Percentiles rank a stretch among this genome's conserved stretches.
Evolutionary conservation across 1,284 basidiomycete genomes (phyloP).

Genomic region (Peniophora sp.): DNA sequence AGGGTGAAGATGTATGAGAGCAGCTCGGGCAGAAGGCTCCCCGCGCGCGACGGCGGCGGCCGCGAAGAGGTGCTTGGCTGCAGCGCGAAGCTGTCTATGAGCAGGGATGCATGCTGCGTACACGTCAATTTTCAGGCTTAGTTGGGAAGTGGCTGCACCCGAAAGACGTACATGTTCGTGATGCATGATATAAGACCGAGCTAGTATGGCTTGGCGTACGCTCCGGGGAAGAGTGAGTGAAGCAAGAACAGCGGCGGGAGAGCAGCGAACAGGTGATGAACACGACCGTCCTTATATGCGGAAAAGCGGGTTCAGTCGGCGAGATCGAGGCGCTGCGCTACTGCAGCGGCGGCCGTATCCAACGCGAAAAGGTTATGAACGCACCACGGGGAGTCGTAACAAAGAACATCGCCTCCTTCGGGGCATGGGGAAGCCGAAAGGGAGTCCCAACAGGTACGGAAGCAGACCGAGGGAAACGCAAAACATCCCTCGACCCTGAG

Average conservation of each 20-base stretch:
- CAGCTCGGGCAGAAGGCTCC: neutral
- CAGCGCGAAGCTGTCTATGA: neutral
- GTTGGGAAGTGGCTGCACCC: neutral
- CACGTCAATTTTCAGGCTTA: neutral
- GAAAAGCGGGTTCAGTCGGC: neutral
- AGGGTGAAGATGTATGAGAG: neutral
- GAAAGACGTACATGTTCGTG: neutral
- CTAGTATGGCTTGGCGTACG: neutral
- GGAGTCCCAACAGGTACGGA: too few species aligned
- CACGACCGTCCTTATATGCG: neutral
- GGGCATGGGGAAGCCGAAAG: too few species aligned
- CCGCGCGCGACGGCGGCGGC: neutral
- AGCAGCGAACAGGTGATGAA: neutral
- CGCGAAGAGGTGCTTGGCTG: neutral
- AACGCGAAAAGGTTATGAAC: too few species aligned
- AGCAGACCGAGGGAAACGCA: too few species aligned
- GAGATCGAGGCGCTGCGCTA: too few species aligned
- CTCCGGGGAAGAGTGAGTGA: neutral
- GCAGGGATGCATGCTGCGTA: neutral
- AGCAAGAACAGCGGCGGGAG: neutral
- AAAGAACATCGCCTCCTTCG: too few species aligned
- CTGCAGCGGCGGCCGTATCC: too few species aligned
- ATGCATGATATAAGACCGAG: neutral
- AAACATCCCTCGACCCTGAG: too few species aligned
- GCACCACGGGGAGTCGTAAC: too few species aligned